phyloP scores from a whole-genome alignment of 2,329 filamentous ascomycete genomes.

The Fusarium anthophilum region DNA sequence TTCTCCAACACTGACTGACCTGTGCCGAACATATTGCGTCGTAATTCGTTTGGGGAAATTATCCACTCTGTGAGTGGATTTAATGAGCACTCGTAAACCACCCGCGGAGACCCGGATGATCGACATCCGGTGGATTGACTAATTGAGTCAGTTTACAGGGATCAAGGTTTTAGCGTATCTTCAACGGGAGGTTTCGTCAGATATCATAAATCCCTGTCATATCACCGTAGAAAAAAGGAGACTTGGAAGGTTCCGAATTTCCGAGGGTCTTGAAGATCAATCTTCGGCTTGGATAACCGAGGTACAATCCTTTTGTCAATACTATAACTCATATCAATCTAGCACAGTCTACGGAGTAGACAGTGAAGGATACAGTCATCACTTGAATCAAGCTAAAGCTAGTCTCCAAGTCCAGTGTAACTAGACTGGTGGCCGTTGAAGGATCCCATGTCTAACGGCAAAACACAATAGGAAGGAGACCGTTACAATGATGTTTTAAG shows the following conservation, averaged over 20 bases:
- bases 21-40: neutral
- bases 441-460: neutral
- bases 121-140: neutral
- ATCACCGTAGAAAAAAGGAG: neutral
- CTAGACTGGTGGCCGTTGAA: neutral
- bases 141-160: neutral
- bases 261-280: neutral
- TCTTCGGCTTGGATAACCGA: neutral
- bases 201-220: neutral
- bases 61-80: neutral
- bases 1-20: neutral
- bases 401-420: neutral
- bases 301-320: neutral
- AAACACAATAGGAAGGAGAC: neutral
- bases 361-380: neutral
- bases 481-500: neutral
- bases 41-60: neutral
- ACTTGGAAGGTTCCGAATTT: neutral
- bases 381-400: neutral
- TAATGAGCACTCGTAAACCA: neutral
- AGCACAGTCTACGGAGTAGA: neutral
- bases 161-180: neutral
- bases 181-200: neutral
- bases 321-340: neutral
- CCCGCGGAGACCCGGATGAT: conserved; percentile 5